Evolutionary conservation across 169 alveolate genomes (phyloP), one percentile per base, ranked within the genome.

Genomic region (Plasmodium chabaudi): DNA sequence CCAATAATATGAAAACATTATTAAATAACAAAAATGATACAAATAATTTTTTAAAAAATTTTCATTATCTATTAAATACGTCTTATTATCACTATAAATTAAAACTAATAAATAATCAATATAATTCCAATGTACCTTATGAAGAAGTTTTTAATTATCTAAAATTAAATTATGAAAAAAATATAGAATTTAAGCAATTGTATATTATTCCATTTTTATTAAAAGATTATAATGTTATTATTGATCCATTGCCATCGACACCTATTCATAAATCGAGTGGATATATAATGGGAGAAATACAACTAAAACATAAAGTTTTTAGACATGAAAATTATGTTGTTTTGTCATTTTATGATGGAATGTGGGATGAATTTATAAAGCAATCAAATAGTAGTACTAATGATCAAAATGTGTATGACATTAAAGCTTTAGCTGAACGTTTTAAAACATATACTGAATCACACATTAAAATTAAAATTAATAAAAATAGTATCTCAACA

Each of bases 201-300:
- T 82, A 82, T 82, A 65, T 82, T 39, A 82, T 82, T 13, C 90
- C 90, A 23, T 82, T 44, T 82, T 53, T 82, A 60, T 39, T 82
- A 23, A 68, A 70, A 13, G 90, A 82, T 27, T 82, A 82, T 17
- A 82, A 82, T 9, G 84, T 82, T n/a, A 82, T 82, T 49, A 68
- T 82, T 42, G 90, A 82, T 42, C 90, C 90, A 1, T 60, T 82
- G 47, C 90, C 90, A 1, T 53, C 74, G 1, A 68, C 86, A 55
- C 90, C 90, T 44, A 82, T 82, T 55, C 90, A 82, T 71, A 82
- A 71, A 68, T 82, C 68, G 2, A 82, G 79, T 82, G 90, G 90
- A 51, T 68, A 55, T 71, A 47, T 82, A 23, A 82, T 82, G 90
- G 90, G 90, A 5, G 90, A 82, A 82, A 82, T 82, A 39, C 90